These are phyloP conservation scores for Knoxia roxburghii DNA, from an alignment of 257 asterid genomes.

Conservation along the genomic window DNA sequence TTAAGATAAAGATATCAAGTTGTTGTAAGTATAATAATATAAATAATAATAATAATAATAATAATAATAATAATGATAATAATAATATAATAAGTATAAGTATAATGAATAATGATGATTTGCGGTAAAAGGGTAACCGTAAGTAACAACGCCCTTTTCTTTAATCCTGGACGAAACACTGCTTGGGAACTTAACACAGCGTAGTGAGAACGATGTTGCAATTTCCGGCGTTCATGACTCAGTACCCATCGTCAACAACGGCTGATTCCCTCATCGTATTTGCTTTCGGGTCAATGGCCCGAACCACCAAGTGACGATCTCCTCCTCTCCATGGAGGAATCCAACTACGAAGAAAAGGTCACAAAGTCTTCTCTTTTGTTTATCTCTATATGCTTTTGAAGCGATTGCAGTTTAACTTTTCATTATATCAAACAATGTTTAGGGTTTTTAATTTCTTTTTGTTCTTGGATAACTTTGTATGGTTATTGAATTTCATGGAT, in stretches of 20 bases:
- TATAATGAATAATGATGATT: too few species aligned
- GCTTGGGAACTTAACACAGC: not conserved
- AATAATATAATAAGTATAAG: too few species aligned
- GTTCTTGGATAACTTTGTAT: not conserved
- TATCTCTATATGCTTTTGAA: not conserved
- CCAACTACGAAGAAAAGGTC: slow-evolving; percentile 89
- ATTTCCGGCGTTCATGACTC: slow-evolving; percentile 73
- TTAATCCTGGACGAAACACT: too few species aligned
- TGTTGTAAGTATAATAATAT: too few species aligned
- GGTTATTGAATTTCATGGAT: not conserved
- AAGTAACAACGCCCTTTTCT: too few species aligned
- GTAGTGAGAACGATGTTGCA: slow-evolving; percentile 43
- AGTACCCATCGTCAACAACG: slow-evolving; percentile 76
- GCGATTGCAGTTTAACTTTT: not conserved
- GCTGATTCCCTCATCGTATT: slow-evolving; percentile 69
- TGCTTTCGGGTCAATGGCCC: slow-evolving; percentile 89
- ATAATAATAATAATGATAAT: too few species aligned
- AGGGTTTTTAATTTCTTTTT: not conserved
- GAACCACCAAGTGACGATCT: slow-evolving; percentile 79
- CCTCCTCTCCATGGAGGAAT: slow-evolving; percentile 83
- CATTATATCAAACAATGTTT: not conserved
- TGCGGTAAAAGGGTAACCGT: too few species aligned
- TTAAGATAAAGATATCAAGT: too few species aligned
- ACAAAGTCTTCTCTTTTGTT: not conserved
- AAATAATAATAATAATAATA: too few species aligned